Conservation (phyloP, 768 basidiomycete genomes). For the Xerocomellus chrysenteron region DNA sequence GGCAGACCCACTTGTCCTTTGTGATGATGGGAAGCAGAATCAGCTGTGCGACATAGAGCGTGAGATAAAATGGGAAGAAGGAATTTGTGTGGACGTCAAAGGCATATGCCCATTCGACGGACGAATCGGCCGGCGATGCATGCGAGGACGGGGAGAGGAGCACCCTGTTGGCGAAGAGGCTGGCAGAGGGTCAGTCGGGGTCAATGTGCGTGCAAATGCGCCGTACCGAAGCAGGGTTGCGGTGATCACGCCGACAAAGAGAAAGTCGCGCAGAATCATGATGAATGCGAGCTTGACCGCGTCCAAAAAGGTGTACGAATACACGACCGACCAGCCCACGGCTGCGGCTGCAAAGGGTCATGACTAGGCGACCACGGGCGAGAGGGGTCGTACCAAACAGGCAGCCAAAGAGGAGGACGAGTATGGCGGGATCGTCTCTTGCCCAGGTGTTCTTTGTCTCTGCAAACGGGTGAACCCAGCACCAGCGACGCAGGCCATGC, state of each 20-base stretch:
- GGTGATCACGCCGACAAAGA: slow-evolving; percentile 70
- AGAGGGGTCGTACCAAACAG: slow-evolving; percentile 52
- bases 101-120: slow-evolving; percentile 90
- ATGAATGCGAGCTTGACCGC: slow-evolving; percentile 65
- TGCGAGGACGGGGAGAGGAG: slow-evolving; percentile 72
- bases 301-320: slow-evolving; percentile 57
- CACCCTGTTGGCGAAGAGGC: slow-evolving; percentile 70
- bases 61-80: slow-evolving; percentile 92
- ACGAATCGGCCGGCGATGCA: slow-evolving; percentile 64
- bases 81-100: slow-evolving; percentile 97
- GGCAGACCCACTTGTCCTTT: slow-evolving; percentile 88
- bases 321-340: slow-evolving; percentile 83
- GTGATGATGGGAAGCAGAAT: slow-evolving; percentile 82
- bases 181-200: slow-evolving; percentile 27
- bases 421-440: slow-evolving; percentile 93
- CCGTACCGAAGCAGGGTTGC: slow-evolving; percentile 75
- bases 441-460: slow-evolving; percentile 99
- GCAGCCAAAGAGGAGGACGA: slow-evolving; percentile 80
- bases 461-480: slow-evolving; percentile 28
- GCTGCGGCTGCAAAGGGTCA: slow-evolving; percentile 58
- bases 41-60: slow-evolving; percentile 86
- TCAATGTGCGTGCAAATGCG: not conserved
- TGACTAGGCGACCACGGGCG: not conserved
- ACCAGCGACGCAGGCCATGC: slow-evolving; percentile 21
- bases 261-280: slow-evolving; percentile 89